Evolutionary conservation across 352 stramenopile species (phyloP), one percentile per base, ranked within the genome.

Genomic region (Peronospora destructor): DNA sequence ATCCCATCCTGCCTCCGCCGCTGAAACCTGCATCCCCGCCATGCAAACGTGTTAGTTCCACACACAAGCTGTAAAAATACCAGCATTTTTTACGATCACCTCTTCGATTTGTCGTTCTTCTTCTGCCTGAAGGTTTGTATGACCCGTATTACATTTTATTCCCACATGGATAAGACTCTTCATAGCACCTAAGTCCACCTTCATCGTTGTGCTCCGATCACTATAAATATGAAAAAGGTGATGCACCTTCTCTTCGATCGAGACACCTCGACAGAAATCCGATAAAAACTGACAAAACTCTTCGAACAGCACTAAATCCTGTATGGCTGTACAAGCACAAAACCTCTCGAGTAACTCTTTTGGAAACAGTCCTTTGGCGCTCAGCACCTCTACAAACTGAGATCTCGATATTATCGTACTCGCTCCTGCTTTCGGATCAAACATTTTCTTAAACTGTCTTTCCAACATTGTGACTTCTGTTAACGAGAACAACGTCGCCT

Each of bases 231-330:
- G 49, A 50, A 91, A 89, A 1, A 94, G 28, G 45, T 76, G 38
- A 14, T 46, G 44, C 53, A 81, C 43, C 53, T 74, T 77, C 11
- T 66, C 45, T 2, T 78, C 55, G 6, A 16, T 54, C 6, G 64
- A 71, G 8, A 23, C 14, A 34, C 73, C 78, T n/a, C 80, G 66
- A 40, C 74, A 89, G 38, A 82, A 87, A 26, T 87, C 57, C 7
- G 83, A 90, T 13, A 91, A 49, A 29, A 94, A 81, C 29, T 76
- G 60, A 53, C 83, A 94, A 35, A 94, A 91, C 45, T 89, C 76
- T 30, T 90, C 75, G 62, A 94, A 91, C 12, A 83, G 57, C 50
- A 91, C 69, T 21, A 85, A 47, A 3, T 82, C 64, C 1, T 59
- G 56, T 10, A 85, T 58, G 3, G 56, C 58, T 2, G 68, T 73